Percentiles rank a stretch among this genome's conserved stretches.
These are phyloP conservation scores for Neurospora sp. DNA, from an alignment of 495 filamentous ascomycete genomes.

Conservation along the genomic window DNA sequence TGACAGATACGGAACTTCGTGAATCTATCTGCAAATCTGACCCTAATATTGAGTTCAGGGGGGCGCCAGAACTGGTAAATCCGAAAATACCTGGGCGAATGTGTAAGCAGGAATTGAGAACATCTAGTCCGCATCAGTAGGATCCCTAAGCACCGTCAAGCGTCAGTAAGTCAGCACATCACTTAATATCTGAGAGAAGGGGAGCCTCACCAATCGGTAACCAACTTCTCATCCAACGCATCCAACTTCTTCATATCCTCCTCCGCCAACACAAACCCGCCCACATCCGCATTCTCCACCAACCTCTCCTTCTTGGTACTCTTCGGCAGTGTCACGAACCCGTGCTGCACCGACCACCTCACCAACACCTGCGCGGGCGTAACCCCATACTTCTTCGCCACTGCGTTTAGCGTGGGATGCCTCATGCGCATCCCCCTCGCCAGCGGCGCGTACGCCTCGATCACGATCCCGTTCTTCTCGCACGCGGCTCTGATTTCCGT, in stretches of 20 bases:
- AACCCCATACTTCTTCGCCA: slow-evolving; percentile 48
- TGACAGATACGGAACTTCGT: not conserved
- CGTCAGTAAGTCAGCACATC: not conserved
- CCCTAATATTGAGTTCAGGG: not conserved
- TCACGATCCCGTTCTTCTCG: slow-evolving; percentile 40
- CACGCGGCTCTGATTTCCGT: slow-evolving; percentile 47
- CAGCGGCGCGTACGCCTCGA: slow-evolving; percentile 59
- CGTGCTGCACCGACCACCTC: slow-evolving; percentile 60
- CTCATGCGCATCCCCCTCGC: slow-evolving; percentile 47
- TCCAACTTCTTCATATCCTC: slow-evolving; percentile 57
- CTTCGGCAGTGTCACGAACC: slow-evolving; percentile 66
- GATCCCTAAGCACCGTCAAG: not conserved
- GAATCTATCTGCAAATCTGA: not conserved
- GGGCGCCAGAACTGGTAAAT: not conserved
- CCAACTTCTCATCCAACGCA: slow-evolving; percentile 55
- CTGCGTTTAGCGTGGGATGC: slow-evolving; percentile 34
- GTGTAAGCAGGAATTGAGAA: not conserved
- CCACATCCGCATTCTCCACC: slow-evolving; percentile 54
- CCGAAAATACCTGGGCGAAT: not conserved
- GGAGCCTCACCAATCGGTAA: slow-evolving; percentile 43
- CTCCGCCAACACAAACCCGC: slow-evolving; percentile 50
- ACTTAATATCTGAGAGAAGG: not conserved
- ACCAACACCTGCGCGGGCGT: slow-evolving; percentile 54
- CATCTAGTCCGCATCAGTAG: not conserved
- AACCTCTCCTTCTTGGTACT: slow-evolving; percentile 54